phyloP scores from a whole-genome alignment of 2,329 filamentous ascomycete species.

The Dactylellina parvicollis region DNA sequence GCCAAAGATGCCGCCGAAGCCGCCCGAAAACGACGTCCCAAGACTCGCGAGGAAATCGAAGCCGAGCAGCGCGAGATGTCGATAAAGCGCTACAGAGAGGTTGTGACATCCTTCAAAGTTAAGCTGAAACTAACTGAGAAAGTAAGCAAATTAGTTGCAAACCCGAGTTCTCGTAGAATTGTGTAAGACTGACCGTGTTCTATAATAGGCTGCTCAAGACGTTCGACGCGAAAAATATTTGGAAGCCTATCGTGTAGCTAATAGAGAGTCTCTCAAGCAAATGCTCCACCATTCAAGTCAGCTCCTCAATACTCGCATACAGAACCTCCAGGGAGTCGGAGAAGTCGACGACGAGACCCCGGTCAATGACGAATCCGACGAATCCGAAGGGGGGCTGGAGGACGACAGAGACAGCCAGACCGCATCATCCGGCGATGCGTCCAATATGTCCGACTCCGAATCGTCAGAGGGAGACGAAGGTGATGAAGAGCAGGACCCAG shows the following conservation, averaged over 20 bases:
- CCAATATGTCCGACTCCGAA: conserved; percentile 63
- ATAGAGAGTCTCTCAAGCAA: conserved; percentile 65
- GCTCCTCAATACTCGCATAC: conserved; percentile 64
- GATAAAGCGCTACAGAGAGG: conserved; percentile 74
- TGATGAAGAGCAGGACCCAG: conserved; percentile 59
- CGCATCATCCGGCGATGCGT: conserved; percentile 55
- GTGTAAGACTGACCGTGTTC: conserved; percentile 1
- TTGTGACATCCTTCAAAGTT: conserved; percentile 64
- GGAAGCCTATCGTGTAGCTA: conserved; percentile 66
- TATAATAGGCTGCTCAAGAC: conserved; percentile 59
- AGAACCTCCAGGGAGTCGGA: conserved; percentile 58
- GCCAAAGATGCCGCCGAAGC: conserved; percentile 68
- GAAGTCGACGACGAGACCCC: conserved; percentile 41
- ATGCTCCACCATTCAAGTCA: conserved; percentile 67
- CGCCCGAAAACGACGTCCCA: conserved; percentile 79
- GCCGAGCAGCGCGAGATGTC: conserved; percentile 77
- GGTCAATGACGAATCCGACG: conserved; percentile 61
- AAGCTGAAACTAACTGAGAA: conserved; percentile 52
- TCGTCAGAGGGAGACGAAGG: conserved; percentile 65
- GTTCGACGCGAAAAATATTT: conserved; percentile 60
- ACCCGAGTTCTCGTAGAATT: neutral
- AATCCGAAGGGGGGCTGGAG: conserved; percentile 63
- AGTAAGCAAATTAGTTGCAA: conserved; percentile 4
- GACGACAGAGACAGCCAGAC: conserved; percentile 60
- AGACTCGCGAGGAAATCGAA: conserved; percentile 81